Base-by-base conservation (phyloP, 768 basidiomycete genomes). In the Erythrobasidium yunnanense region DNA sequence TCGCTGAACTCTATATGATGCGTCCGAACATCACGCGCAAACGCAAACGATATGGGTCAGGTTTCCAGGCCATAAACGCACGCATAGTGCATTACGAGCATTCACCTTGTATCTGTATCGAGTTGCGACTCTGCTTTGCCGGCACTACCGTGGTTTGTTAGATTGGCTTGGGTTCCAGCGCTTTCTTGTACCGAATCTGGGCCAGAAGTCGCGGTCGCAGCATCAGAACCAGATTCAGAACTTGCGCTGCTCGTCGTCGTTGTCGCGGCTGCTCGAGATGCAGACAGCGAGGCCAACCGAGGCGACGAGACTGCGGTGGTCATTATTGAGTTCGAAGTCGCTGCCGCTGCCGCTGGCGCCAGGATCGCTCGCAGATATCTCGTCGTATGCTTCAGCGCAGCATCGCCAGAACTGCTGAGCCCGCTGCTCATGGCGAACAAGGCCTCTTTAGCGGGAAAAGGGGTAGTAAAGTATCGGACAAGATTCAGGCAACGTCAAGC, bases 351-450 rank as follows among this genome's bases (percentile, higher is more conserved):
- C 29, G 49, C 33, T 11, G 60, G 60, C 27, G 52, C 60, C 18
- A 63, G 60, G 11, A 63, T n/a, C 6, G 60, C 60, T 22, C 52
- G 60, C 18, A 63, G 60, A 27, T 63, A 63, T 25, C 60, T 20
- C 13, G 25, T 25, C 17, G 60, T 63, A 22, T 63, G 60, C 32
- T 15, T 18, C 55, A 25, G 35, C 29, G 50, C 13, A 52, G 50
- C 11, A 52, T 20, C 29, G 8, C 7, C 18, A 30, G 50, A 52
- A 23, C 50, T 52, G 8, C 22, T 15, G 42, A 45, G 22, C 42
- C 22, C 42, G 15, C 22, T 45, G 15, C n/a, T n/a, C n/a, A n/a
- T n/a, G n/a, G n/a, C n/a, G n/a, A n/a, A n/a, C n/a, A n/a, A n/a
- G n/a, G n/a, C n/a, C n/a, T n/a, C n/a, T n/a, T n/a, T n/a, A n/a